phyloP scores from a whole-genome alignment of 305 asterid species.

The Fraxinus ornus region DNA sequence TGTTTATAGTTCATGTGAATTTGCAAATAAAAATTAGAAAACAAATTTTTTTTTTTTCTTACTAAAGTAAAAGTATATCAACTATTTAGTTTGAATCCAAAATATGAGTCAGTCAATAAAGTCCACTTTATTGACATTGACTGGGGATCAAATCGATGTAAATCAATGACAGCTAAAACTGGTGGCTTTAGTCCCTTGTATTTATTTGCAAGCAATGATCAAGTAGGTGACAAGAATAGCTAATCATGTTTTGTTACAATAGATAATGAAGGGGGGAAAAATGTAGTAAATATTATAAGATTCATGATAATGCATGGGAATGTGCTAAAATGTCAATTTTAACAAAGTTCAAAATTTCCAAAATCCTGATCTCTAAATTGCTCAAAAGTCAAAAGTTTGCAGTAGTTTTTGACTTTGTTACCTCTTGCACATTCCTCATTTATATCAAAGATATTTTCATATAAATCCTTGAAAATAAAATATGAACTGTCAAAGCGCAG shows the following conservation, averaged over 20 bases:
- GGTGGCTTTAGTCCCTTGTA: background rate
- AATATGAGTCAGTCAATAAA: background rate
- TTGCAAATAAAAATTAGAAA: too few relatives aligned
- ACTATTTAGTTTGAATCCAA: background rate
- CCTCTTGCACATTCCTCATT: background rate
- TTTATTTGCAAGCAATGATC: background rate
- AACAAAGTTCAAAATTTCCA: too few relatives aligned
- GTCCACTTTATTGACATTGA: background rate
- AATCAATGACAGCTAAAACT: too few relatives aligned
- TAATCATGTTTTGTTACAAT: background rate
- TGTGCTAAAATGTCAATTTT: too few relatives aligned
- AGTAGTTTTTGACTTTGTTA: background rate
- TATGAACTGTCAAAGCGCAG: conserved; percentile 31
- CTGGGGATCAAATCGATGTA: background rate
- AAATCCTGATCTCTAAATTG: background rate
- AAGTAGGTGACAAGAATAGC: background rate
- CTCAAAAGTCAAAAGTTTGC: background rate
- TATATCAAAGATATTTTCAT: background rate
- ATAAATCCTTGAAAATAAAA: background rate
- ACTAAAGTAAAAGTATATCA: too few relatives aligned
- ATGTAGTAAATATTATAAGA: background rate
- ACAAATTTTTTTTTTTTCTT: too few relatives aligned
- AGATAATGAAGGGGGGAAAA: too few relatives aligned
- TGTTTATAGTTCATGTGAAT: too few relatives aligned
- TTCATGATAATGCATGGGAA: too few relatives aligned